Evolutionary conservation across 352 stramenopile species (phyloP), one percentile per base, ranked within the genome.

Genomic region (Pythium grandisporangium): DNA sequence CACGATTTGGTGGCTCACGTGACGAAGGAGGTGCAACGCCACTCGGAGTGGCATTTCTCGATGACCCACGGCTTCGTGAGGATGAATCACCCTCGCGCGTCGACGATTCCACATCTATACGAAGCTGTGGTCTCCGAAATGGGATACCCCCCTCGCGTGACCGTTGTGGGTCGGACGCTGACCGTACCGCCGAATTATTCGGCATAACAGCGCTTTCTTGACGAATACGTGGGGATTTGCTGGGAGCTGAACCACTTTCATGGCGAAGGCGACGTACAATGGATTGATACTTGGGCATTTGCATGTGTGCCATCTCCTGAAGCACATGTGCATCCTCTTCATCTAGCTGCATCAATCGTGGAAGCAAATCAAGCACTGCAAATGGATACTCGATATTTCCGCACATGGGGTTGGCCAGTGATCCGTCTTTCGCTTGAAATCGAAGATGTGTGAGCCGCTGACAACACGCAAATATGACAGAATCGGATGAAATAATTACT

Each of bases 291-390:
- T 64, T 70, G 17, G 71, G 71, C 71, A 85, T 85, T 14, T 66
- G 51, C 12, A 83, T 41, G 14, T 44, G 63, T n/a, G 50, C 62
- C 21, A 83, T 58, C 35, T 83, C 61, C 35, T 60, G 58, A 30
- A 85, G 46, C n/a, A 85, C 49, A 16, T 66, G 51, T 0, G 71
- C 62, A 36, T 85, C 69, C 63, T 85, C 71, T 42, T 82, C 71
- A n/a, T 85, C 71, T 21, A 85, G 57, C 4, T 70, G 48, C 33
- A 51, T 35, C 12, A 85, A 40, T 13, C 33, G 50, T 6, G 67
- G 63, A 13, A 81, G 58, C 53, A 77, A 61, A 63, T 86, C 57
- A 19, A 45, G 47, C 14, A 51, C 37, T 11, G 40, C 47, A 8
- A 70, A 52, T 1, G 74, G 74, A 42, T 91, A 91, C 11, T 74